Conservation (phyloP, 2,329 filamentous ascomycete species). For the Colletotrichum godetiae region DNA sequence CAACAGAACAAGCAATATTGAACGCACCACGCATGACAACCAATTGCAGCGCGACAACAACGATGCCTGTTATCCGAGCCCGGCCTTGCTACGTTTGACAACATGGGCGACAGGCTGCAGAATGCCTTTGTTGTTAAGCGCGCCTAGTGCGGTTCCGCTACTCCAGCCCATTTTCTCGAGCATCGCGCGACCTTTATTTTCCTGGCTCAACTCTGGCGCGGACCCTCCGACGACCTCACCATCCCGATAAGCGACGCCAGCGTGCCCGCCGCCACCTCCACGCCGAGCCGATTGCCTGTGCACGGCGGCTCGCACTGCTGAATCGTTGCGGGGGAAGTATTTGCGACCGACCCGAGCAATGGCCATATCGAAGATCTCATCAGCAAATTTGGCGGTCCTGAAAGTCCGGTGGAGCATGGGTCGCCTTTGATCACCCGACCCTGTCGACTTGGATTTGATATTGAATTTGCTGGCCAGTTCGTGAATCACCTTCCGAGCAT, state of each 20-base stretch:
- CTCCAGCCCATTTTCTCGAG: slow-evolving; percentile 98
- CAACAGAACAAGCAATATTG: background rate
- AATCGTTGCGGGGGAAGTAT: slow-evolving; percentile 67
- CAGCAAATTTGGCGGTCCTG: slow-evolving; percentile 71
- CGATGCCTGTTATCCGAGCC: slow-evolving; percentile 69
- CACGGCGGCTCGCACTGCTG: slow-evolving; percentile 3
- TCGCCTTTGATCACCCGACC: slow-evolving; percentile 77
- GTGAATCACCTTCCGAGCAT: slow-evolving; percentile 82
- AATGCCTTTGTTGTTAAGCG: slow-evolving; percentile 87
- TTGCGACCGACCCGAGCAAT: slow-evolving; percentile 60
- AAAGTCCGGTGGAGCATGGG: slow-evolving; percentile 81
- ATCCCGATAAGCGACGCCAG: slow-evolving; percentile 74
- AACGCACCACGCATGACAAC: background rate
- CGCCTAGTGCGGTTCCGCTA: slow-evolving; percentile 85
- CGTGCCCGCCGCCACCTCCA: slow-evolving; percentile 40
- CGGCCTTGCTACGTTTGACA: slow-evolving; percentile 87
- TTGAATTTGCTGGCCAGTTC: slow-evolving; percentile 79
- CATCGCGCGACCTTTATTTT: slow-evolving; percentile 88
- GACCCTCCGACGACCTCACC: slow-evolving; percentile 89
- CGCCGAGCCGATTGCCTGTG: slow-evolving; percentile 30
- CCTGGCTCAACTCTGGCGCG: slow-evolving; percentile 84
- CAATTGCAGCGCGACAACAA: too few relatives aligned
- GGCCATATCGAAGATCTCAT: slow-evolving; percentile 63
- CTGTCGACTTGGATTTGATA: slow-evolving; percentile 86
- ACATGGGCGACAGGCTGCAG: slow-evolving; percentile 86